Conservation (phyloP, 73 alveolate species). For the Paramecium primaurelia region DNA sequence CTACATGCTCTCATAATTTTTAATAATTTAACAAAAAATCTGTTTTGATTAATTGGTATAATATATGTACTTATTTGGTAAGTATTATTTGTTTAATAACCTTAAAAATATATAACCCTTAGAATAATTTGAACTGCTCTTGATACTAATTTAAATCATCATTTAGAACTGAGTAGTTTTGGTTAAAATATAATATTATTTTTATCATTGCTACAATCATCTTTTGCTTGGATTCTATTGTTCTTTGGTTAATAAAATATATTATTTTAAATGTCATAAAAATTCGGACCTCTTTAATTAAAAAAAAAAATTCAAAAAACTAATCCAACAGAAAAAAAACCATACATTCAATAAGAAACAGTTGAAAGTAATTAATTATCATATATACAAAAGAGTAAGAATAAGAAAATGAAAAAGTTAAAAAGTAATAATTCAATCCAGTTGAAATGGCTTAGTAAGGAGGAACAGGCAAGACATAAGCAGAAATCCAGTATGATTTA, state of each 20-base stretch:
- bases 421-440: background rate
- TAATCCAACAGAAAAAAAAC: background rate
- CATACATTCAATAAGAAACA: background rate
- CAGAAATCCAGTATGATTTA: constrained; percentile 5
- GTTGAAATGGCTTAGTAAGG: background rate
- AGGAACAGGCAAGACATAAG: background rate
- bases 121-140: background rate
- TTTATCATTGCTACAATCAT: background rate
- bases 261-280: background rate
- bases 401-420: background rate
- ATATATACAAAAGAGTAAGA: background rate
- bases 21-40: background rate
- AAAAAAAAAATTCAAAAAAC: background rate
- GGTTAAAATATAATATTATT: background rate
- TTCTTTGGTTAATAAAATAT: background rate
- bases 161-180: background rate
- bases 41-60: background rate
- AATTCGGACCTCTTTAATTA: background rate
- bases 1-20: background rate
- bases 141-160: background rate
- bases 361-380: background rate
- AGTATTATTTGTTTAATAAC: background rate
- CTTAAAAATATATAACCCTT: background rate
- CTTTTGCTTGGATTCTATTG: background rate
- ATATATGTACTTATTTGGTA: background rate